Evolutionary conservation across 192 early-diverging fungal genomes (phyloP).

Genomic region (Spinellus fusiger): DNA sequence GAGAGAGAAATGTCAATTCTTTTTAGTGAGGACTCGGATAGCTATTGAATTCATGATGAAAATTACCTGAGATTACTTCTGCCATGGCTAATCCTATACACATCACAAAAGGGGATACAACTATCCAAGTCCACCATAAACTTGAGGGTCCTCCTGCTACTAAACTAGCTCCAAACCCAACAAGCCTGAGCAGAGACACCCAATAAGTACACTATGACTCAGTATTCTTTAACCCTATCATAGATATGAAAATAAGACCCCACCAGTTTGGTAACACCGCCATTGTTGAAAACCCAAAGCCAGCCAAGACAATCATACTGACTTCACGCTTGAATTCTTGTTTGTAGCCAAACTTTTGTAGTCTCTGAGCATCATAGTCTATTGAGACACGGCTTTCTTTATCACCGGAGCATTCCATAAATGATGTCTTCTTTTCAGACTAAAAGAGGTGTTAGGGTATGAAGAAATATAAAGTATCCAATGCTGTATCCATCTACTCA

Average conservation of each 20-base stretch:
- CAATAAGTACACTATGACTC: not conserved
- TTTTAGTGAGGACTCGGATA: not conserved
- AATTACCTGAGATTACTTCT: slow-evolving; percentile 38
- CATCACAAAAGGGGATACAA: slow-evolving; percentile 35
- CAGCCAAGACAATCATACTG: slow-evolving; percentile 35
- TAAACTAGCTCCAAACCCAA: slow-evolving; percentile 38
- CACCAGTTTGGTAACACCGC: slow-evolving; percentile 35
- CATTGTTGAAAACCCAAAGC: slow-evolving; percentile 40
- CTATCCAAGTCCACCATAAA: slow-evolving; percentile 45
- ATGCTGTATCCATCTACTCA: too few species aligned
- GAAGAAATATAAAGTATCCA: too few species aligned
- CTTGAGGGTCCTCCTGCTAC: slow-evolving; percentile 39
- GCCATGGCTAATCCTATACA: slow-evolving; percentile 39
- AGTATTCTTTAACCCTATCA: not conserved
- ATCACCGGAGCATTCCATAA: too few species aligned
- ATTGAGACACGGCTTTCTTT: too few species aligned
- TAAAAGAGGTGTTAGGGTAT: too few species aligned
- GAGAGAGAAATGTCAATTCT: not conserved
- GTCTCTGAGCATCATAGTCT: slow-evolving; percentile 30
- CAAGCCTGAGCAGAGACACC: slow-evolving; percentile 1
- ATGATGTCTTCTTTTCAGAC: too few species aligned
- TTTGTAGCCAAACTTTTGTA: slow-evolving; percentile 44
- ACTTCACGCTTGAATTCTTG: slow-evolving; percentile 44
- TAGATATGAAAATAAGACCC: not conserved
- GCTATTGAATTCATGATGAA: not conserved